Percentiles rank a stretch among this genome's conserved stretches.
phyloP scores from a whole-genome alignment of 192 early-diverging fungal species.

The Umbelopsis vinacea region DNA sequence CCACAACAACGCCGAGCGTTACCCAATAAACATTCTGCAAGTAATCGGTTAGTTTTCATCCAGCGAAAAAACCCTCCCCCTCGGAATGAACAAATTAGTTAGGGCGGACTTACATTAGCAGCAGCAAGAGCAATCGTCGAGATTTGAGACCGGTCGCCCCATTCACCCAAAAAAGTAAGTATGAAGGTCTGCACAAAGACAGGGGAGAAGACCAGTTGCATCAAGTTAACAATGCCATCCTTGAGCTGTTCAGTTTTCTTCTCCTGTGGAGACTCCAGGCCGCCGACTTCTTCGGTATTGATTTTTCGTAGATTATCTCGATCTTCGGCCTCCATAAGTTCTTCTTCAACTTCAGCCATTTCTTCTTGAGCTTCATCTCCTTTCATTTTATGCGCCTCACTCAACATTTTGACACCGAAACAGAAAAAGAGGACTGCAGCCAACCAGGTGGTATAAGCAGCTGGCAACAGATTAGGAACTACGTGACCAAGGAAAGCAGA shows the following conservation, averaged over 20 bases:
- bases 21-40: conserved; percentile 88
- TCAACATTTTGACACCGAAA: conserved; percentile 91
- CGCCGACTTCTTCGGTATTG: conserved; percentile 62
- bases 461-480: conserved; percentile 85
- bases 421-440: conserved; percentile 89
- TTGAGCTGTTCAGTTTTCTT: conserved; percentile 43
- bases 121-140: conserved; percentile 95
- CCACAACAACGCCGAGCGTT: conserved; percentile 82
- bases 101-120: conserved; percentile 64
- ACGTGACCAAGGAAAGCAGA: conserved; percentile 93
- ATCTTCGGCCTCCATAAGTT: conserved; percentile 81
- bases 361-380: conserved; percentile 89
- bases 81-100: neutral
- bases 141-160: conserved; percentile 97
- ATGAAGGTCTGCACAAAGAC: conserved; percentile 96
- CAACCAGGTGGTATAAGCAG: conserved; percentile 81
- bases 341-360: conserved; percentile 87
- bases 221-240: conserved; percentile 68
- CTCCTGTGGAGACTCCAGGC: conserved; percentile 35
- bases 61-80: too few species aligned
- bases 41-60: neutral
- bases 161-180: conserved; percentile 96
- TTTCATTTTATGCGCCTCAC: conserved; percentile 85
- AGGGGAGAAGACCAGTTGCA: conserved; percentile 84
- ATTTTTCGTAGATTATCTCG: conserved; percentile 57